Percentiles rank a stretch among this genome's conserved stretches.
phyloP scores from a whole-genome alignment of 768 basidiomycete species.

The Tylopilus intermedius region DNA sequence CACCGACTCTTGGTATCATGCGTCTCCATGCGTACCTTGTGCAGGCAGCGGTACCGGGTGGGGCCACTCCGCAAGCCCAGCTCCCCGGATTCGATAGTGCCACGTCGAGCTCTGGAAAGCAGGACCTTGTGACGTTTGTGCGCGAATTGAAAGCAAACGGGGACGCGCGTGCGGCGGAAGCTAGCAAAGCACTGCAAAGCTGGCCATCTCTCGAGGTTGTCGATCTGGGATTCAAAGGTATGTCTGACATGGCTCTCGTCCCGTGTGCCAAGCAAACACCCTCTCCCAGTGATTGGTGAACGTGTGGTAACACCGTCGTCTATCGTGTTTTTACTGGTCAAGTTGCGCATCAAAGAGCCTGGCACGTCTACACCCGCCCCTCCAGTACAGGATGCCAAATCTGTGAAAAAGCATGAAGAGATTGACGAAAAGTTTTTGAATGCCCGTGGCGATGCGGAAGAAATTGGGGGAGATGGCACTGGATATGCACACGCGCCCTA shows the following conservation, averaged over 20 bases:
- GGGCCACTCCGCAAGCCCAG: slow-evolving; percentile 54
- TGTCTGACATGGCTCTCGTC: slow-evolving; percentile 8
- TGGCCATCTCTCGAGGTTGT: slow-evolving; percentile 79
- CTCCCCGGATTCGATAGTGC: slow-evolving; percentile 65
- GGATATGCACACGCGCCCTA: slow-evolving; percentile 85
- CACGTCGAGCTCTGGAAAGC: slow-evolving; percentile 22
- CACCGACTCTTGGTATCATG: slow-evolving; percentile 72
- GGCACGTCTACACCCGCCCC: slow-evolving; percentile 26
- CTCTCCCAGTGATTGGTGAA: slow-evolving; percentile 77
- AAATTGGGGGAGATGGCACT: slow-evolving; percentile 41
- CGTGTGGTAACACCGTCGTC: slow-evolving; percentile 81
- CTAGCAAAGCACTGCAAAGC: slow-evolving; percentile 54
- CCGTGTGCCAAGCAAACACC: neutral
- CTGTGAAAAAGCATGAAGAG: slow-evolving; percentile 47
- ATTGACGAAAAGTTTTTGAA: slow-evolving; percentile 69
- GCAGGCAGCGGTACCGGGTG: slow-evolving; percentile 73
- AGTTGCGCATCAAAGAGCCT: slow-evolving; percentile 69
- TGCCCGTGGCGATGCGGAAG: slow-evolving; percentile 59
- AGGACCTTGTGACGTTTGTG: slow-evolving; percentile 17
- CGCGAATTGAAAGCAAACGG: slow-evolving; percentile 15
- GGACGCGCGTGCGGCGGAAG: slow-evolving; percentile 17
- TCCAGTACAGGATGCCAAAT: slow-evolving; percentile 37
- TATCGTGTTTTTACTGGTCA: slow-evolving; percentile 81
- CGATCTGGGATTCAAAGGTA: slow-evolving; percentile 83
- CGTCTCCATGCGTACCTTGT: slow-evolving; percentile 77